These are phyloP conservation scores for Zelopaecilomyces penicillatus DNA, from an alignment of 2,329 filamentous ascomycete species.

Conservation along the genomic window DNA sequence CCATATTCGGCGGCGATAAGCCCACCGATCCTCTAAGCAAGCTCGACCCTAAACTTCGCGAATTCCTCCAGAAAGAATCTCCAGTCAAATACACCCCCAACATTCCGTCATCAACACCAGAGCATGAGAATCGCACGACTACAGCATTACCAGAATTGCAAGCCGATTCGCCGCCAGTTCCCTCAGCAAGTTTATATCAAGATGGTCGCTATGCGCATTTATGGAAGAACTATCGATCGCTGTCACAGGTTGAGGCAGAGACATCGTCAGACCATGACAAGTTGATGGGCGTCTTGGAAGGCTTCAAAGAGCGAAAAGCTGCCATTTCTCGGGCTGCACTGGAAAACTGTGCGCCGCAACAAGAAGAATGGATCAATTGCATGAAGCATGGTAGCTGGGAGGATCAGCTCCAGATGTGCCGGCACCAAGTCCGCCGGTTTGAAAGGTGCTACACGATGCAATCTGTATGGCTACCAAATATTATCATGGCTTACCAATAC, in stretches of 20 bases:
- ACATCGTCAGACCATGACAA: slow-evolving; percentile 71
- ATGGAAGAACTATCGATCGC: slow-evolving; percentile 84
- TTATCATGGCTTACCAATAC: too few relatives aligned
- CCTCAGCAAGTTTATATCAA: slow-evolving; percentile 44
- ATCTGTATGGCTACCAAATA: slow-evolving; percentile 44
- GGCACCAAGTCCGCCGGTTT: slow-evolving; percentile 66
- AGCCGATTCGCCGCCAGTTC: slow-evolving; percentile 26
- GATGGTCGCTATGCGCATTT: slow-evolving; percentile 69
- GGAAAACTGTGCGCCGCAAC: slow-evolving; percentile 88
- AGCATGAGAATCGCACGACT: slow-evolving; percentile 5
- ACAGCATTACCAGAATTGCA: slow-evolving; percentile 13
- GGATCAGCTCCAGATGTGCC: slow-evolving; percentile 71
- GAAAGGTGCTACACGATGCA: slow-evolving; percentile 87
- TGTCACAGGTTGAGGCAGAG: slow-evolving; percentile 58
- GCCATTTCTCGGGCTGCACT: slow-evolving; percentile 73
- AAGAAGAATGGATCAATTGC: slow-evolving; percentile 75
- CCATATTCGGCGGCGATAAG: slow-evolving; percentile 40
- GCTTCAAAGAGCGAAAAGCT: slow-evolving; percentile 73
- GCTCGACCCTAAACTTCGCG: slow-evolving; percentile 74
- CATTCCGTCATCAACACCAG: slow-evolving; percentile 12
- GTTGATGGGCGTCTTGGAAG: slow-evolving; percentile 69
- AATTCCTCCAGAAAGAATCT: slow-evolving; percentile 77
- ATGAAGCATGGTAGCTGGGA: slow-evolving; percentile 63
- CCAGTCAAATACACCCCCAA: slow-evolving; percentile 55
- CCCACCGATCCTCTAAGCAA: slow-evolving; percentile 55